phyloP scores from a whole-genome alignment of 202 grass and related monocot species.

The Carex sylvatica region DNA sequence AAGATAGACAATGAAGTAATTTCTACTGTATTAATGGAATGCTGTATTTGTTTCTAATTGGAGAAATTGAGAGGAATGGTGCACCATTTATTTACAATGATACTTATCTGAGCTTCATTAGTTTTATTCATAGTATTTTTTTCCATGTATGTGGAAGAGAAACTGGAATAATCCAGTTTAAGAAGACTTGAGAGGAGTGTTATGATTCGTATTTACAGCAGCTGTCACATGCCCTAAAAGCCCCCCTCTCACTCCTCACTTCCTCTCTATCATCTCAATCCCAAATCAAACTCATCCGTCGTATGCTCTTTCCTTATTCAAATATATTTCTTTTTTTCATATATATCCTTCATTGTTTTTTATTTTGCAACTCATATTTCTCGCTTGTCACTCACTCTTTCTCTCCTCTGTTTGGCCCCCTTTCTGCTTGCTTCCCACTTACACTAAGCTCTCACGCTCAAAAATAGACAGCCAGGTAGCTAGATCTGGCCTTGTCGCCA shows the following conservation, averaged over 20 bases:
- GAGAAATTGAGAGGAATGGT: neutral
- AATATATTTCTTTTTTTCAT: neutral
- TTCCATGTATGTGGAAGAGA: neutral
- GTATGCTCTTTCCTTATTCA: neutral
- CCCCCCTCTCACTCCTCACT: neutral
- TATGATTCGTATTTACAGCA: constrained; percentile 3
- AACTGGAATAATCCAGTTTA: neutral
- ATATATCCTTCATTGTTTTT: neutral
- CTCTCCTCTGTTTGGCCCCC: neutral
- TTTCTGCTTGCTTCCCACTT: constrained; percentile 27
- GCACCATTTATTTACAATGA: neutral
- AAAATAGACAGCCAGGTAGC: constrained; percentile 11
- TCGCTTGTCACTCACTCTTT: constrained; percentile 28
- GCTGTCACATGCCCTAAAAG: constrained; percentile 3
- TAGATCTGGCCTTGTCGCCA: constrained; percentile 24
- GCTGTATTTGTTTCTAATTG: neutral
- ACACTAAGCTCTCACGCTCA: constrained; percentile 18
- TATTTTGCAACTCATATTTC: neutral
- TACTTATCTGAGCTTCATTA: neutral
- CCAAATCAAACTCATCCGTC: neutral
- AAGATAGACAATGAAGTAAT: neutral
- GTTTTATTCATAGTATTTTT: neutral
- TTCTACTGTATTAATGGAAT: neutral
- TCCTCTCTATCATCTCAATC: neutral
- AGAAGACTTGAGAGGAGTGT: neutral